Percentiles rank a stretch among this genome's conserved stretches.
These are phyloP conservation scores for Saprolegnia parasitica DNA, from an alignment of 352 stramenopile species.

Conservation along the genomic window DNA sequence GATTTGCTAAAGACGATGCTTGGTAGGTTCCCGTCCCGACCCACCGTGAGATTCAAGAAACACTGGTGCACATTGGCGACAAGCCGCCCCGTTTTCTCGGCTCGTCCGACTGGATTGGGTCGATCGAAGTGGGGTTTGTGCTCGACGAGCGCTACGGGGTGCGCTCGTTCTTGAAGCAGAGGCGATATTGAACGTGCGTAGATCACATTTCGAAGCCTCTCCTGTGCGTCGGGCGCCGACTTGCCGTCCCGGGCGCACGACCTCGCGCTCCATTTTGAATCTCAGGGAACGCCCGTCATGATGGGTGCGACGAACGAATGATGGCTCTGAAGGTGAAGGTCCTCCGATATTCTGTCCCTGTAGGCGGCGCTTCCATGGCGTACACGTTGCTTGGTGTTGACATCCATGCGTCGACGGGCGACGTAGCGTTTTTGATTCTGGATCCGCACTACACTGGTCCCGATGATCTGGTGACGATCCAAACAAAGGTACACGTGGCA, in stretches of 20 bases:
- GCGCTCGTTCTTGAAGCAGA: background rate
- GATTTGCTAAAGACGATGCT: background rate
- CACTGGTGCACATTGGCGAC: conserved; percentile 73
- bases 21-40: conserved; percentile 36
- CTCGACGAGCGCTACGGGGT: conserved; percentile 71
- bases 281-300: conserved; percentile 80
- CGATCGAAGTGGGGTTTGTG: conserved; percentile 77
- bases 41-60: conserved; percentile 72
- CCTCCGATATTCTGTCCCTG: too few relatives aligned
- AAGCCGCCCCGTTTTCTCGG: conserved; percentile 62
- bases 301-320: too few relatives aligned
- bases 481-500: conserved; percentile 38
- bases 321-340: too few relatives aligned
- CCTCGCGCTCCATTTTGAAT: conserved; percentile 69
- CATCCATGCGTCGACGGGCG: conserved; percentile 52
- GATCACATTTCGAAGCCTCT: conserved; percentile 59
- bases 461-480: conserved; percentile 65
- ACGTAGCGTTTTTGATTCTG: conserved; percentile 72
- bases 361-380: conserved; percentile 62
- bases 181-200: background rate
- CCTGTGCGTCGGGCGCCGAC: conserved; percentile 48
- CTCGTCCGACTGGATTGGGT: conserved; percentile 79
- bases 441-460: conserved; percentile 75
- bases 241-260: conserved; percentile 59
- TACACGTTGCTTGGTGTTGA: conserved; percentile 79